Evolutionary conservation across 176 grass and related monocot genomes (phyloP).

Genomic region (Canna indica): DNA sequence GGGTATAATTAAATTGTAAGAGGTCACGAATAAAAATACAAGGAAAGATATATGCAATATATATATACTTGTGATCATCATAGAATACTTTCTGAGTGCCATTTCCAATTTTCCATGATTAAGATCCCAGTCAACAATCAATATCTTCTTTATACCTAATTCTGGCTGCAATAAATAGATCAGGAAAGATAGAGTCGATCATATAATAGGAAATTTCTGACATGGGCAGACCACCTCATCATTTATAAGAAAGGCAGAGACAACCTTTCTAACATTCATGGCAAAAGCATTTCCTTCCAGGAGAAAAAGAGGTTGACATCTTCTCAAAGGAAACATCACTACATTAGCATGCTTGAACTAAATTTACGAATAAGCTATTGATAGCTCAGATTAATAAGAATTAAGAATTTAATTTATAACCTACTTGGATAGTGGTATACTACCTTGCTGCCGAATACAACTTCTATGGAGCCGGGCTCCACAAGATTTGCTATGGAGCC

Average conservation of each 20-base stretch:
- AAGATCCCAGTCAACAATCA: conserved; percentile 98
- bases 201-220: background rate
- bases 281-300: too few species aligned
- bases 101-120: conserved; percentile 95
- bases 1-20: background rate
- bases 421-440: too few species aligned
- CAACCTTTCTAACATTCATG: too few species aligned
- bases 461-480: too few species aligned
- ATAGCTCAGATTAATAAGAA: too few species aligned
- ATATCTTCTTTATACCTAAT: conserved; percentile 83
- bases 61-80: conserved; percentile 71
- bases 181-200: background rate
- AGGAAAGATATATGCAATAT: background rate
- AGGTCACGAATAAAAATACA: background rate
- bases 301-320: too few species aligned
- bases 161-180: conserved; percentile 50
- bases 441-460: too few species aligned
- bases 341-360: too few species aligned
- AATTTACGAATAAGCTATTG: too few species aligned
- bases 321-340: too few species aligned
- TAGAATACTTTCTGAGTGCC: conserved; percentile 94
- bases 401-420: too few species aligned
- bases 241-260: conserved; percentile 93
- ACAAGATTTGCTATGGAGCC: too few species aligned
- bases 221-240: conserved; percentile 40